phyloP scores from a whole-genome alignment of 1,284 basidiomycete genomes.

The Sanghuangporus sanghuang region DNA sequence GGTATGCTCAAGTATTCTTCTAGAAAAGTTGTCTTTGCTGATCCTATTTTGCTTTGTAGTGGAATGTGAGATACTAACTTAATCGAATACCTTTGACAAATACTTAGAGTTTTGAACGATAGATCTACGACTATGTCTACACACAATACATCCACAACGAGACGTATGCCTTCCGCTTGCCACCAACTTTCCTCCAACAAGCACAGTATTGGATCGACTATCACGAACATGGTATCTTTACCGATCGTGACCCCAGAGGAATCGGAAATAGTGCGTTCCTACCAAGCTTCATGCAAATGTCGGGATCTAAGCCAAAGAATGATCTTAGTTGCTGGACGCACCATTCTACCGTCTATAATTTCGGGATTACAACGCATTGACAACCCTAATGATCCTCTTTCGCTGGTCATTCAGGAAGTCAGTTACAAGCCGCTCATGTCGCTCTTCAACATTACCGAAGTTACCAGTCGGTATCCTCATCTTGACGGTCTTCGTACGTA shows the following conservation, averaged over 20 bases:
- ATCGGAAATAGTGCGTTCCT: constrained; percentile 37
- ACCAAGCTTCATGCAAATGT: background rate
- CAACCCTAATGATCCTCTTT: constrained; percentile 73
- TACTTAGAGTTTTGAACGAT: background rate
- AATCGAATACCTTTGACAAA: background rate
- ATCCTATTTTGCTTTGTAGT: constrained; percentile 22
- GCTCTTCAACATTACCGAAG: constrained; percentile 73
- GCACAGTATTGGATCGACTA: constrained; percentile 45
- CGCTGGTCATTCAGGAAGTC: constrained; percentile 62
- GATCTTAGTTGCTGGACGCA: constrained; percentile 68
- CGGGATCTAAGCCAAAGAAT: background rate
- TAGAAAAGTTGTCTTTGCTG: background rate
- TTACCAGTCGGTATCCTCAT: constrained; percentile 50
- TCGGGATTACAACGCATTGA: constrained; percentile 67
- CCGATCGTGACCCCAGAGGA: constrained; percentile 30
- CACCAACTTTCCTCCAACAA: constrained; percentile 31
- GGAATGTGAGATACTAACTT: constrained; percentile 29
- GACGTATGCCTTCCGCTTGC: constrained; percentile 29
- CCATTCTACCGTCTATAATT: constrained; percentile 67
- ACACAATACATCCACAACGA: constrained; percentile 46
- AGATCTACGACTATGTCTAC: constrained; percentile 49
- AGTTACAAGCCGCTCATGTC: constrained; percentile 90
- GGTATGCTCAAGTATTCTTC: constrained; percentile 22
- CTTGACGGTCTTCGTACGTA: constrained; percentile 59
- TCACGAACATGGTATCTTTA: constrained; percentile 47